Evolutionary conservation across 2,329 filamentous ascomycete species (phyloP), one percentile per base, ranked within the genome.

Genomic region (Colletotrichum scovillei): DNA sequence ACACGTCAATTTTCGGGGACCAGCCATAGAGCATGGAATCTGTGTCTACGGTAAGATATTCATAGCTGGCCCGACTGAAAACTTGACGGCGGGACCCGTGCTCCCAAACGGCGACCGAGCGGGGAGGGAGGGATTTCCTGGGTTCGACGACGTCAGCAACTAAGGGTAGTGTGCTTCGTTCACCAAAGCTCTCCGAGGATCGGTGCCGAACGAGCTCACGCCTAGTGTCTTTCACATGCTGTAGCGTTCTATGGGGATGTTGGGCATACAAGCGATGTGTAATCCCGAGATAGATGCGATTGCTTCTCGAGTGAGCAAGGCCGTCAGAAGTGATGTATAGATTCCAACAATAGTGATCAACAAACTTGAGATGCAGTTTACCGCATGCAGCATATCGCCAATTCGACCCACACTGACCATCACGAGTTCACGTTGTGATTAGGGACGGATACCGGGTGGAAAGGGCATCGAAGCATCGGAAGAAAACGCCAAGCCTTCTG

Each of bases 401-500:
- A 28, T 56, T n/a, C 4, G 35, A 62, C 26, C 56, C 30, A 59
- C 30, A 32, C 56, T 32, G 56, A 14, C n/a, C 56, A 14, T 22
- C 56, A 28, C 38, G 38, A 42, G 38, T 42, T 19, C 38, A 42
- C 26, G 46, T 35, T 30, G 46, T 12, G 42, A 38, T 42, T 53
- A 19, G 42, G 19, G 42, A 49, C 5, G 42, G 42, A n/a, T 49
- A 11, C 42, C 19, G 42, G 42, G 7, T 49, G 57, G 30, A 63
- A 63, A 35, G n/a, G 26, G 38, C 22, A 19, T 46, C 38, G 60
- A 69, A 69, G 60, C 28, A 30, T 56, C 24, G n/a, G 24, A 55
- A 32, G 63, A 67, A 60, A 32, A 67, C 24, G 68, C 68, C 63
- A 67, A 67, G 63, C 46, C 56, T 71, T 67, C 63, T 11, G 24